Evolutionary conservation across 306 rosid species (phyloP), one percentile per base, ranked within the genome.

Genomic region (Sophora flavescens): DNA sequence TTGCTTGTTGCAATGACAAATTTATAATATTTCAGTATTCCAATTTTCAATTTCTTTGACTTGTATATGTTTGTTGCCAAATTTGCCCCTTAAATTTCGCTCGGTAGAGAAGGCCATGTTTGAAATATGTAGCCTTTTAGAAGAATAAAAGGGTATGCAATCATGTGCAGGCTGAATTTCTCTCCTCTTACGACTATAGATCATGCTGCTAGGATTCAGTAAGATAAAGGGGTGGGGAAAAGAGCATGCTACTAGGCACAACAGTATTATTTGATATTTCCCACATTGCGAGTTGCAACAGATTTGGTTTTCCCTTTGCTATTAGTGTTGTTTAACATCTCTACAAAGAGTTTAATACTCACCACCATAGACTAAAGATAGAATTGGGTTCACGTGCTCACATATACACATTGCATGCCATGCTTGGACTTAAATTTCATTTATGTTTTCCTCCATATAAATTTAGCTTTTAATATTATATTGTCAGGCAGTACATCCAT

Each of bases 401-500:
- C 51, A 54, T 52, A 44, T 8, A 28, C 66, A 53, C 22, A 22
- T 22, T 61, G 63, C 59, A 63, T 63, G 16, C 41, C 75, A 53
- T 67, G 11, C 32, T 12, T 22, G 13, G 60, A 52, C 61, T 70
- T 66, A 53, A 22, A 32, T 47, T 71, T 56, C 47, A 42, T 26
- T 14, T 72, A 15, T 63, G 75, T 57, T 84, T 81, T 79, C 63
- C 61, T 76, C 45, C 56, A 39, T 74, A 50, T 47, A 26, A 83
- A 38, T 65, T 70, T 51, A 35, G 82, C 79, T 48, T 78, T 81
- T 71, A 72, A 7, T 81, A 75, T 73, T 68, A 80, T 78, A 36
- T 81, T 84, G 72, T 51, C 91, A 95, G 99, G 93, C 96, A 81
- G 80, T 79, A 81, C 82, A 30, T 87, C 66, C 82, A 68, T 77